Evolutionary conservation across 352 stramenopile genomes (phyloP).

Genomic region (Phytopythium chamaehyphon): DNA sequence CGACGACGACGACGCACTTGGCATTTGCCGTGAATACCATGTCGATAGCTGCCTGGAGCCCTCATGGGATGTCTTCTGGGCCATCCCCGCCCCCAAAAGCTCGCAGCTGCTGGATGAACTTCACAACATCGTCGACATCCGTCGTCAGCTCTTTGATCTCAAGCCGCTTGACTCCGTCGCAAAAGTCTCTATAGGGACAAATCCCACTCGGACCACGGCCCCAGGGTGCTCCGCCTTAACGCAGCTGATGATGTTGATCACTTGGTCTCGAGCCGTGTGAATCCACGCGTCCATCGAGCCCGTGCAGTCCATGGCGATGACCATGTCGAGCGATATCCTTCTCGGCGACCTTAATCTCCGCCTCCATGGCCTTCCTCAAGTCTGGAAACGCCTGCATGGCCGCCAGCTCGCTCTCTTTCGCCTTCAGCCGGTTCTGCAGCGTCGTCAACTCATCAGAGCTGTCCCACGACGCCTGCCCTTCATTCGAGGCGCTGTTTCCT

Average conservation of each 20-base stretch:
- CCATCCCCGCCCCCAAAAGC: constrained; percentile 28
- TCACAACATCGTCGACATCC: constrained; percentile 9
- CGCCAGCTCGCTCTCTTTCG: constrained; percentile 10
- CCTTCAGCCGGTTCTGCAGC: constrained; percentile 1
- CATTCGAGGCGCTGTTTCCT: neutral
- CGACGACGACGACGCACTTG: constrained; percentile 30
- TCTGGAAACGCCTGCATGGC: constrained; percentile 11
- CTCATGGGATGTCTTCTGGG: constrained; percentile 35
- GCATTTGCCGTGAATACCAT: constrained; percentile 23
- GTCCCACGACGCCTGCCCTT: neutral
- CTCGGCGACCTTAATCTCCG: constrained; percentile 11
- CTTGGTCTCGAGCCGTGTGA: constrained; percentile 16
- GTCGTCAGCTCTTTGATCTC: constrained; percentile 17
- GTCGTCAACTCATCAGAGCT: neutral
- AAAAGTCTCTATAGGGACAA: constrained; percentile 45
- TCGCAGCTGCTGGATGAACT: constrained; percentile 18
- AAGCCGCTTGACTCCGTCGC: constrained; percentile 18
- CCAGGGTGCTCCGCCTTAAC: constrained; percentile 17
- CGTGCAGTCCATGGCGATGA: constrained; percentile 49
- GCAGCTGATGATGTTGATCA: constrained; percentile 27
- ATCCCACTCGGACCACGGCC: constrained; percentile 23
- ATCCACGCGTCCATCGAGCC: constrained; percentile 34
- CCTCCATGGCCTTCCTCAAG: constrained; percentile 19
- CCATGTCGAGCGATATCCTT: constrained; percentile 27
- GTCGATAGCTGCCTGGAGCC: constrained; percentile 16